Evolutionary conservation across 2,329 filamentous ascomycete genomes (phyloP), one percentile per base, ranked within the genome.

Genomic region (Hirsutella rhossiliensis): DNA sequence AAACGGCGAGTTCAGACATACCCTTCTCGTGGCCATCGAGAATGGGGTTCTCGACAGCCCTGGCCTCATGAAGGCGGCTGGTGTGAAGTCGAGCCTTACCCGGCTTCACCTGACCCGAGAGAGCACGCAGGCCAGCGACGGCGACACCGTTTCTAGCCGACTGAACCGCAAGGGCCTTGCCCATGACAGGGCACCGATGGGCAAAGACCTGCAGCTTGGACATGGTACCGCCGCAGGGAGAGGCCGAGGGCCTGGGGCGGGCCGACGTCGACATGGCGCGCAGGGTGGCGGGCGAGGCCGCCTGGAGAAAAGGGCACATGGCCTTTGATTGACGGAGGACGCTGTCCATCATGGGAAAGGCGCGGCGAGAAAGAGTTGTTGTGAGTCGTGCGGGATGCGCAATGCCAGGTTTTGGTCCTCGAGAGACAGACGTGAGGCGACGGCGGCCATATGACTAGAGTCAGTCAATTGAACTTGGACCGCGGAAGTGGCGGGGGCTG

Each of bases 121-220:
- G 67, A 51, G 70, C 65, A 47, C 75, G 69, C 50, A 76, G 62
- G 46, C 67, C 69, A 43, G 72, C 34, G 5, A 17, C 15, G 1
- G 34, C 34, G 11, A 37, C 65, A 43, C 71, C 66, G 41, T 70
- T 62, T 59, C 75, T 73, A 50, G 78, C 73, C 39, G 76, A 76
- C 73, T 96, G 90, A 34, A 96, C 82, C 48, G 87, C 85, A 63
- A 98, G 78, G 37, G 92, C 92, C 75, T 96, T 94, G 65, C 89
- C 90, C 92, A 98, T 98, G 65, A 98, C 84, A 47, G 92, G 92
- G 76, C 92, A 98, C 64, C 90, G 87, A 61, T 88, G 83, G 57
- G 87, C 92, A 59, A 94, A 80, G 54, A 92, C 80, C 72, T 97
- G 92, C 57, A 98, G 76, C 69, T 95, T 97, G 59, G 88, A 95